Base-by-base conservation (phyloP, 2,329 filamentous ascomycete genomes). In the Phialophora chinensis region DNA sequence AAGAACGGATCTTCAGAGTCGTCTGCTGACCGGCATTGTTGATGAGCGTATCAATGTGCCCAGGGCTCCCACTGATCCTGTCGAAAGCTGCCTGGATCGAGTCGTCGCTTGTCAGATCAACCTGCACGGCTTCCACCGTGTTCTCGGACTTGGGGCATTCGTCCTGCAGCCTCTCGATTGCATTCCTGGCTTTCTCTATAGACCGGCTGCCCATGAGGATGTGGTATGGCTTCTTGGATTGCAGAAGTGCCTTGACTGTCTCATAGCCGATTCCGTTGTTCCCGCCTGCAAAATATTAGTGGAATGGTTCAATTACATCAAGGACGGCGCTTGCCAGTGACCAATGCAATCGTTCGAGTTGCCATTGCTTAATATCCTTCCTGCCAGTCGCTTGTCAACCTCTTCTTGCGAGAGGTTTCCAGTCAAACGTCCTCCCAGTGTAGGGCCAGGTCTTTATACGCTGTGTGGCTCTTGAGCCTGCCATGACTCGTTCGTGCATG, bases 21-120 rank as follows among this genome's bases (percentile, higher is more conserved):
- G n/a, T 11, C 27, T 33, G 10, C n/a, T 11, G 14, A 66, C 63
- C 66, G 6, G 76, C 76, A 57, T 78, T 78, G 60, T 77, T 78
- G 63, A 79, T 73, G 25, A 78, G 69, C 17, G 78, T 70, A 53
- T 78, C 75, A 14, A 77, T 61, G 31, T 69, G 66, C 1, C 77
- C 75, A 55, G 76, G 76, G 1, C 56, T 54, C 20, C 68, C 62
- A 38, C 73, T 71, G 33, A 77, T 71, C 3, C 72, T 60, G 1
- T 68, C 65, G 2, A 74, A 74, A 1, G 75, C 74, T 1, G 62
- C 67, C 12, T 75, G 73, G 23, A 78, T 75, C 58, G 74, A 75
- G 29, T 70, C 68, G 33, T 60, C 70, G 59, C 72, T 74, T 12
- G 74, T 65, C 17, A 79, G 74, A 60, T 79, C 77, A 29, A 79